Base-by-base conservation (phyloP, 495 filamentous ascomycete genomes). In the Aspergillus saccharolyticus region DNA sequence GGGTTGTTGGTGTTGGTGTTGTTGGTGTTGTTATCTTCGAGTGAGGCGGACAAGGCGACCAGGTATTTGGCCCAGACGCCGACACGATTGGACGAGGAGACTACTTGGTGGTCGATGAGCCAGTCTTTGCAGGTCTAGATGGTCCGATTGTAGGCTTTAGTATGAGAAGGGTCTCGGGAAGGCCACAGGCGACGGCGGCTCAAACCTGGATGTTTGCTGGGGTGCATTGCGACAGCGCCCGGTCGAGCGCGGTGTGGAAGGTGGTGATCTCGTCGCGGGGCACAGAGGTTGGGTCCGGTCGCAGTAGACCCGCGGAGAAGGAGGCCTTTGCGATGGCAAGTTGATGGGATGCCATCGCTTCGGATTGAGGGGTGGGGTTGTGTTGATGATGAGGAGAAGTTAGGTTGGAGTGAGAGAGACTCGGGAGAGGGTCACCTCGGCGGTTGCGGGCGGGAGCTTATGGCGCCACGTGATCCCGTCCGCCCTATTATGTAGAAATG, bases 151-250 rank as follows among this genome's bases (percentile, higher is more conserved):
- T 63, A 72, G 74, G 63, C 70, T 82, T 79, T 79, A 82, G 79
- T 72, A 73, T 75, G 78, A 67, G 74, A 70, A 75, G 72, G 76
- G 72, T 45, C 53, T 45, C 62, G 48, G 57, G 18, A 39, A 48
- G 55, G 60, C 59, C 44, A 63, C 55, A 69, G 69, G 47, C 47
- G 28, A 67, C 62, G 62, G 66, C 67, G 61, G 65, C 61, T 89
- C 91, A 92, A 91, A 96, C 91, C 91, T 96, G 91, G 80, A 96
- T 87, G 77, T 96, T 95, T 76, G 77, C 68, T 55, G 85, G 78
- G 62, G 89, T 89, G 83, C 91, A 93, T 74, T 86, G 84, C 71
- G 80, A 76, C 64, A 91, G 70, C 55, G 81, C 82, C 66, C 80
- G 74, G 65, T 88, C 83, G 59, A 96, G 79, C 49, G 82, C 74